Base-by-base conservation (phyloP, 2,329 filamentous ascomycete genomes). In the Aureobasidium sp. region DNA sequence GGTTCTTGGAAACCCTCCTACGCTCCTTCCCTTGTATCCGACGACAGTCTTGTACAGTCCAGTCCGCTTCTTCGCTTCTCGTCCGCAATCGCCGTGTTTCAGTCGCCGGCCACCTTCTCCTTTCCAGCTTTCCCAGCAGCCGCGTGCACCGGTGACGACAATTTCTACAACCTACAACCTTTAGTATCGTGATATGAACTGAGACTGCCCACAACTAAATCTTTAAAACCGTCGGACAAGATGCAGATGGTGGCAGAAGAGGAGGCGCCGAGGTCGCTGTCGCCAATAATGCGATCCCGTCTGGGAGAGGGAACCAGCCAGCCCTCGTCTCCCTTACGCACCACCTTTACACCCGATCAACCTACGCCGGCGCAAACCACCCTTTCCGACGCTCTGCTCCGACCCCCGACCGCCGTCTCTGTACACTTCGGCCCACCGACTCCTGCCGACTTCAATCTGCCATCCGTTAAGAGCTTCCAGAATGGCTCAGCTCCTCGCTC, bases 231-330 rank as follows among this genome's bases (percentile, higher is more conserved):
- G 20, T 3, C 45, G 15, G 29, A 15, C 56, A 61, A 34, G 57
- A 61, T 61, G 57, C 31, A 61, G 47, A 61, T 61, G 57, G 57
- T 61, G 37, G 47, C 47, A 52, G 57, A 61, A 61, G 57, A 61
- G 37, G 36, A 42, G 37, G 20, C 57, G 36, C 61, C 61, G 9
- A 25, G 44, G 36, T 62, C 51, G 34, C 15, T 49, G 52, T 62
- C 61, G 34, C 61, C 61, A n/a, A 15, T 49, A 2, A 22, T 25
- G 27, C 48, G 48, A 11, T 20, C 61, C 34, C 57, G 57, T n/a
- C 22, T 61, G 17, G 45, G 47, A 42, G 57, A 61, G 34, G 57
- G 47, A 17, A 25, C 27, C 47, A 61, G 57, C 25, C 57, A 61
- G 17, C 59, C 59, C 8, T 48, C 53, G 15, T 63, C 61, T 14